Percentiles rank a stretch among this genome's conserved stretches.
Evolutionary conservation across 345 rosid species (phyloP).

Genomic region (Passiflora organensis): DNA sequence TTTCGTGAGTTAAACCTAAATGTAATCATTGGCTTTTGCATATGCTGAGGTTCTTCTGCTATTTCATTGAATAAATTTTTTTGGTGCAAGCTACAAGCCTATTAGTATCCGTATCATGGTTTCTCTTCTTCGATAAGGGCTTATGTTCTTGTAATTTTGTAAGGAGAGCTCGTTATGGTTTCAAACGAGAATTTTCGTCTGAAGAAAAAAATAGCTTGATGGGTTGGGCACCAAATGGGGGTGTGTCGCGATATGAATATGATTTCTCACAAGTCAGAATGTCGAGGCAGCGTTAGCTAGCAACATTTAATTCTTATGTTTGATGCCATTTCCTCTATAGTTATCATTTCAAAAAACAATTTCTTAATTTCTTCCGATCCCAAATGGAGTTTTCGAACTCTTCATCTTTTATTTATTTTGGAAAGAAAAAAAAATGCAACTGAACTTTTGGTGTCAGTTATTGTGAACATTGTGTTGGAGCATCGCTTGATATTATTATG

Average conservation of each 20-base stretch:
- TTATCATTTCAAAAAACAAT: neutral
- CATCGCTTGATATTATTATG: too few species aligned
- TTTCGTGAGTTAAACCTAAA: neutral
- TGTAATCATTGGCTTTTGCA: neutral
- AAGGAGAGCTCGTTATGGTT: neutral
- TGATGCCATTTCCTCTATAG: too few species aligned
- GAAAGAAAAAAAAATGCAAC: neutral
- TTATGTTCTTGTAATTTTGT: neutral
- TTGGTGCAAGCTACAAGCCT: too few species aligned
- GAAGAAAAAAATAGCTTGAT: neutral
- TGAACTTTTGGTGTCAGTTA: too few species aligned
- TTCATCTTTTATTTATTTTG: neutral
- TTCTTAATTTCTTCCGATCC: neutral
- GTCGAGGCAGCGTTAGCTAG: neutral
- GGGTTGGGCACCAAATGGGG: neutral
- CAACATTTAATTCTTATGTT: too few species aligned
- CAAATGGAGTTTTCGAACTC: conserved; percentile 5
- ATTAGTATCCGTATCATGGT: too few species aligned
- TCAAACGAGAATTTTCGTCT: neutral
- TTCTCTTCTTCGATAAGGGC: too few species aligned
- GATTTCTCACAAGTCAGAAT: neutral
- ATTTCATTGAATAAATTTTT: neutral
- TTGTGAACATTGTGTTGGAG: too few species aligned
- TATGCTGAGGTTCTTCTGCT: neutral
- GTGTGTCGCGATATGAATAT: neutral